phyloP scores from a whole-genome alignment of 768 basidiomycete genomes.

The Mycena indigotica region DNA sequence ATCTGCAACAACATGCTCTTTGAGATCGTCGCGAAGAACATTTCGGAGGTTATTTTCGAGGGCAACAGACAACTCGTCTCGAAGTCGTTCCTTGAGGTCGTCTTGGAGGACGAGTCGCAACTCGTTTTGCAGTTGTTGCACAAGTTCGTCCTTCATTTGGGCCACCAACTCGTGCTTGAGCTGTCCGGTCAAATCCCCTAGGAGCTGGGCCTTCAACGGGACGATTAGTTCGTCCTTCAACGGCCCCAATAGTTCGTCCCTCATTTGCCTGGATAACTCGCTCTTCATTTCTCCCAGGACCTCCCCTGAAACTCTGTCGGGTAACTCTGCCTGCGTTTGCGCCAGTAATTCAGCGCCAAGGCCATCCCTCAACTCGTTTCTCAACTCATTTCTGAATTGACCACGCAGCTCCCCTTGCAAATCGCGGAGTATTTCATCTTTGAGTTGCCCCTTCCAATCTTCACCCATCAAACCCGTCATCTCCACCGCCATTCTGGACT shows the following conservation, averaged over 20 bases:
- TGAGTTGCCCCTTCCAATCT: not conserved
- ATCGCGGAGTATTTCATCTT: slow-evolving; percentile 3
- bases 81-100: slow-evolving; percentile 13
- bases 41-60: slow-evolving; percentile 13
- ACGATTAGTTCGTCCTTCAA: slow-evolving; percentile 9
- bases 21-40: slow-evolving; percentile 21
- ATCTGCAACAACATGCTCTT: slow-evolving; percentile 16
- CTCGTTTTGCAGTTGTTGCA: slow-evolving; percentile 5
- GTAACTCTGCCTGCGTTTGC: slow-evolving; percentile 5
- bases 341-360: slow-evolving; percentile 4
- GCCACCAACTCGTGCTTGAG: slow-evolving; percentile 12
- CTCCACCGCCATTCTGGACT: not conserved
- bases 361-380: not conserved
- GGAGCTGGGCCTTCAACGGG: slow-evolving; percentile 14
- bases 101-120: slow-evolving; percentile 13
- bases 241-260: slow-evolving; percentile 10
- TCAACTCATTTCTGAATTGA: slow-evolving; percentile 12
- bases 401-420: slow-evolving; percentile 3
- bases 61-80: slow-evolving; percentile 14
- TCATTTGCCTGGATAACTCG: slow-evolving; percentile 13
- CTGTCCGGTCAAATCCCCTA: not conserved
- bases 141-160: slow-evolving; percentile 18
- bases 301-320: not conserved
- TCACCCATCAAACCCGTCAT: not conserved
- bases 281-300: slow-evolving; percentile 14